These are phyloP conservation scores for Hyaloperonospora brassicae DNA, from an alignment of 352 stramenopile genomes.

Conservation along the genomic window DNA sequence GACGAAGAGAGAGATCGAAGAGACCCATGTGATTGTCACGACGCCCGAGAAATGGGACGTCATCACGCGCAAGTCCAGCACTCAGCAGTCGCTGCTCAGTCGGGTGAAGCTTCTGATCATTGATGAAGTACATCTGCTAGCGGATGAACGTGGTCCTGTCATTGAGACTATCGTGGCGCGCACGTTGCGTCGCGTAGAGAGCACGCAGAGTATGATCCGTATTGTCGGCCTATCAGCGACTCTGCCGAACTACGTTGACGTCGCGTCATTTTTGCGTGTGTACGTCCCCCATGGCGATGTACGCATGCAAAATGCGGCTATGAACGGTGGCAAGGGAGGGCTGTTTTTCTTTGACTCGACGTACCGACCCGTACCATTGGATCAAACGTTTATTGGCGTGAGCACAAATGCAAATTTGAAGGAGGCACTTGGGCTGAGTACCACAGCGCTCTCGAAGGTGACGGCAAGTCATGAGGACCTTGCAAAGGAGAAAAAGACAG, in stretches of 20 bases:
- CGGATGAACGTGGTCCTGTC: constrained; percentile 96
- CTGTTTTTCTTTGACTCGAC: constrained; percentile 98
- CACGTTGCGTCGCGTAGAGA: constrained; percentile 96
- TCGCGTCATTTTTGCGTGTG: constrained; percentile 96
- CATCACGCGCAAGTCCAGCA: constrained; percentile 94
- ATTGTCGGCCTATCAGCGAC: constrained; percentile 98
- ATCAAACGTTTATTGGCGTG: constrained; percentile 98
- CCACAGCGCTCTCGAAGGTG: constrained; percentile 37
- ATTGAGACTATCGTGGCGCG: constrained; percentile 99
- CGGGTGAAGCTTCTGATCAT: constrained; percentile 98
- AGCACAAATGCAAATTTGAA: constrained; percentile 60
- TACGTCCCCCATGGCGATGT: constrained; percentile 52
- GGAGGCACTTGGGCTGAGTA: constrained; percentile 49
- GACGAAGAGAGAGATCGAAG: constrained; percentile 92
- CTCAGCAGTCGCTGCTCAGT: constrained; percentile 85
- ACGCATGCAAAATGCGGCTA: constrained; percentile 54
- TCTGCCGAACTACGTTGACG: constrained; percentile 98
- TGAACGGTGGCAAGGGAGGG: constrained; percentile 73
- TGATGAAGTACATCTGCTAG: constrained; percentile 98
- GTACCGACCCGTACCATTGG: constrained; percentile 96
- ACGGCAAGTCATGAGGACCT: constrained; percentile 41
- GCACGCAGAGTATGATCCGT: constrained; percentile 94
- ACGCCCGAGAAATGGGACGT: constrained; percentile 99
- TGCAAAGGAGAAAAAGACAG: constrained; percentile 32
- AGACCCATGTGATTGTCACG: constrained; percentile 96